These are phyloP conservation scores for Nakazawaea ernobii DNA, from an alignment of 805 yeast species.

Conservation along the genomic window DNA sequence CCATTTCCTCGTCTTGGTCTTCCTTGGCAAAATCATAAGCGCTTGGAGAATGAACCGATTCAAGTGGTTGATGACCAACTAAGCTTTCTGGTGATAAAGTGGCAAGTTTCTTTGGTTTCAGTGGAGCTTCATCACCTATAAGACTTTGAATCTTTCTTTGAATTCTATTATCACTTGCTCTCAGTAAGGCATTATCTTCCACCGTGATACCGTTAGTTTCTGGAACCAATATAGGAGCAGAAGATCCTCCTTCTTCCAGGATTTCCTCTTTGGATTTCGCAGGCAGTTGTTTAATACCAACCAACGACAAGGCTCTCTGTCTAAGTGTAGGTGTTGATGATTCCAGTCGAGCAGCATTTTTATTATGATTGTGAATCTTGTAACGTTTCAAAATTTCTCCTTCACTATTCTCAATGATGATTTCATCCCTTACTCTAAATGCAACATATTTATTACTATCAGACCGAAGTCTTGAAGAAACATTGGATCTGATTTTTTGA, in stretches of 20 bases:
- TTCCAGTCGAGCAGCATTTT: neutral
- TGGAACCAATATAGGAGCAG: slow-evolving; percentile 2
- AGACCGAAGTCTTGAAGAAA: neutral
- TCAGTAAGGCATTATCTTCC: slow-evolving; percentile 6
- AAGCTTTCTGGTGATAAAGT: slow-evolving; percentile 16
- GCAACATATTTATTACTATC: slow-evolving; percentile 47
- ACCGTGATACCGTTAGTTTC: slow-evolving; percentile 1
- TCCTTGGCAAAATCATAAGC: slow-evolving; percentile 7
- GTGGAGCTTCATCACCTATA: neutral
- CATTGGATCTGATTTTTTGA: slow-evolving; percentile 5
- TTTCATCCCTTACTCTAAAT: slow-evolving; percentile 69
- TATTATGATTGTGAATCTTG: slow-evolving; percentile 54
- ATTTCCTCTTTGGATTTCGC: slow-evolving; percentile 2
- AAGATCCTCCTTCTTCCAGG: slow-evolving; percentile 6
- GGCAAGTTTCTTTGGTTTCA: slow-evolving; percentile 19
- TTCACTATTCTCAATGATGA: slow-evolving; percentile 83
- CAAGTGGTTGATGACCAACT: no score
- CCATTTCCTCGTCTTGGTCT: slow-evolving; percentile 18
- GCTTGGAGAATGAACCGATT: neutral
- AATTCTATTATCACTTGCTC: slow-evolving; percentile 7
- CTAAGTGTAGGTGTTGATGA: slow-evolving; percentile 8
- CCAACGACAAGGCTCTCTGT: slow-evolving; percentile 17
- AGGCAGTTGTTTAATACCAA: slow-evolving; percentile 20
- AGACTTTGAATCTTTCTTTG: slow-evolving; percentile 5
- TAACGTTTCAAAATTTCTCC: slow-evolving; percentile 89